Conservation (phyloP, 176 grass and related monocot species). For the barley (Hordeum vulgare) region MorexV3_pseudomolecules_assembly NC_058521.1:511605268-511605767, state of each 20-base stretch:
- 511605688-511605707: background rate
- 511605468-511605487: background rate
- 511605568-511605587: background rate
- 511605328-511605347: background rate
- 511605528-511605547: background rate
- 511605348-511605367: slow-evolving; percentile 1
- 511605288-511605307: slow-evolving; percentile 88
- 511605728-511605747: background rate
- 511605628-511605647: slow-evolving; percentile 30
- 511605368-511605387: slow-evolving; percentile 30
- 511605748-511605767: background rate
- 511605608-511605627: slow-evolving; percentile 37
- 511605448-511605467: slow-evolving; percentile 72
- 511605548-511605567: background rate
- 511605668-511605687: background rate
- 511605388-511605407: slow-evolving; percentile 33
- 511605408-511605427: slow-evolving; percentile 22
- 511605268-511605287: slow-evolving; percentile 85
- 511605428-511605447: slow-evolving; percentile 38
- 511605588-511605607: background rate
- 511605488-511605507: background rate
- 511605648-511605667: background rate
- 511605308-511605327: slow-evolving; percentile 19
- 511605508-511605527: background rate
- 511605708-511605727: background rate